A percentile compares a stretch with the other conserved stretches of the same genome.
Evolutionary conservation across 306 rosid species (phyloP).

Genomic region (Acacia melanoxylon): DNA sequence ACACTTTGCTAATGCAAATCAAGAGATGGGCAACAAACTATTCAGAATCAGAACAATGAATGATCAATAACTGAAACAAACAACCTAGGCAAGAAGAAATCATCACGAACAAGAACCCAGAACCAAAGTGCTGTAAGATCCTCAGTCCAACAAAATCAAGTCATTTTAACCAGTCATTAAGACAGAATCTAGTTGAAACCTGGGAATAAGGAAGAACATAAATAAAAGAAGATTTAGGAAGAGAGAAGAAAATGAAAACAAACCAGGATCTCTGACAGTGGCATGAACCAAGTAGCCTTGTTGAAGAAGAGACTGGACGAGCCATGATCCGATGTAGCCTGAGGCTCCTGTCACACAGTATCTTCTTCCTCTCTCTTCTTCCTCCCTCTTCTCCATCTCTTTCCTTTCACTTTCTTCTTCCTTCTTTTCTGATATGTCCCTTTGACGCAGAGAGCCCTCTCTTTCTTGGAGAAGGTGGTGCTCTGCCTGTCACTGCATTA

Average conservation of each 20-base stretch:
- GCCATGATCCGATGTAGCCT: background rate
- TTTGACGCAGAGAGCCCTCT: background rate
- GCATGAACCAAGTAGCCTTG: background rate
- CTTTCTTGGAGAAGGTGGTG: background rate
- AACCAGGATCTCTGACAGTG: slow-evolving; percentile 12
- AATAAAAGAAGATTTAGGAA: background rate
- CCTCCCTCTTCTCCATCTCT: background rate
- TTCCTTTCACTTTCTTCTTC: background rate
- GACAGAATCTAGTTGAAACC: too few species aligned
- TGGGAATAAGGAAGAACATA: background rate
- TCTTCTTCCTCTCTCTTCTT: background rate
- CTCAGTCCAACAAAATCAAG: background rate
- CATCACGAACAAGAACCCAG: background rate
- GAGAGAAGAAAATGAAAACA: background rate
- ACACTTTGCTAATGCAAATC: too few species aligned
- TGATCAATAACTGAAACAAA: background rate
- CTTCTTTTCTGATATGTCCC: background rate
- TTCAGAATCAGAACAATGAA: background rate
- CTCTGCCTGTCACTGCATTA: background rate
- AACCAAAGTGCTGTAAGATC: background rate
- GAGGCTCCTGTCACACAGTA: background rate
- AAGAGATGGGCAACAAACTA: background rate
- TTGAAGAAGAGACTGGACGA: background rate
- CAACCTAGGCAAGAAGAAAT: background rate
- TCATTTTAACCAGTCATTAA: too few species aligned